A percentile compares a stretch with the other conserved stretches of the same genome.
Evolutionary conservation across 306 rosid species (phyloP).

Genomic region (Heteromeles arbutifolia): DNA sequence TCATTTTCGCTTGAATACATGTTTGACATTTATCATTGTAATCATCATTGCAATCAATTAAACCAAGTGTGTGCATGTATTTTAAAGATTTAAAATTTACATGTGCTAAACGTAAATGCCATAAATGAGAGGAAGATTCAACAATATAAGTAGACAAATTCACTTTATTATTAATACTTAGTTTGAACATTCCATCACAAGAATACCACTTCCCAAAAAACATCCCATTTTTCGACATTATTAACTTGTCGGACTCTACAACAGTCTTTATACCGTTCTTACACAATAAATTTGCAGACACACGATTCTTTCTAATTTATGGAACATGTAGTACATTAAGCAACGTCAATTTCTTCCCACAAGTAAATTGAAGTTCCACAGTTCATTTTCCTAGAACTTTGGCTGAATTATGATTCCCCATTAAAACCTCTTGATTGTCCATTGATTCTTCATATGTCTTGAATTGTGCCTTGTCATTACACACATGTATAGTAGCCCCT

Average conservation of each 20-base stretch:
- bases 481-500: background rate
- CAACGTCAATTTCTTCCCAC: too few species aligned
- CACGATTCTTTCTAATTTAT: background rate
- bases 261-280: background rate
- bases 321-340: too few species aligned
- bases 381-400: too few species aligned
- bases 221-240: background rate
- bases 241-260: background rate
- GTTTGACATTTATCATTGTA: too few species aligned
- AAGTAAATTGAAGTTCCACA: too few species aligned
- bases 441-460: background rate
- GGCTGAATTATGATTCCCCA: too few species aligned
- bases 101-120: too few species aligned
- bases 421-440: background rate
- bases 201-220: background rate
- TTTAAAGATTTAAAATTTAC: too few species aligned
- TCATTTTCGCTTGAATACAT: too few species aligned
- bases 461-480: background rate
- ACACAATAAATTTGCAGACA: background rate
- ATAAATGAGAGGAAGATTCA: too few species aligned
- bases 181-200: constrained; percentile 9
- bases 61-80: too few species aligned
- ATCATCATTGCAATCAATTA: too few species aligned
- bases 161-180: background rate
- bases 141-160: background rate